Evolutionary conservation across 2,329 filamentous ascomycete genomes (phyloP), one percentile per base, ranked within the genome.

Genomic region (Penicillium sp.): DNA sequence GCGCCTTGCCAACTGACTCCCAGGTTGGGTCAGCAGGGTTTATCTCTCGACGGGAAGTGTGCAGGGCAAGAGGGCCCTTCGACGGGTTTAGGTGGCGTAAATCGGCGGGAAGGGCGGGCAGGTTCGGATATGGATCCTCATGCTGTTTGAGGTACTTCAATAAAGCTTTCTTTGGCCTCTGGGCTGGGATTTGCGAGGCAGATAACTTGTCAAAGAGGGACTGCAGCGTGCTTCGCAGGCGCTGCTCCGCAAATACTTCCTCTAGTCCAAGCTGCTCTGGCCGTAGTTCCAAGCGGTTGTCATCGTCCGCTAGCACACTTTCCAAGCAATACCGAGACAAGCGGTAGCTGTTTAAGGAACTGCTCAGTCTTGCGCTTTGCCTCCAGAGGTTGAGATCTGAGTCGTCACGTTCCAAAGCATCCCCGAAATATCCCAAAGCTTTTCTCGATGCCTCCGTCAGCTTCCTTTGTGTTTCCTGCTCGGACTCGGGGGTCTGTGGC

Each of bases 301-400:
- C 83, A 60, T 86, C 84, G 47, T 82, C 83, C 57, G 86, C 85
- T 38, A 88, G 71, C 5, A 87, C 83, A 61, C 85, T 84, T 70
- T 88, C 86, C 33, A 88, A 71, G 67, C 86, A 87, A 67, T 82
- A 88, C 29, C 86, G 80, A 17, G 81, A 80, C 38, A 87, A 76
- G 15, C 86, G 80, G 64, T 79, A 80, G 66, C 85, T 87, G 50
- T 82, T 79, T 10, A 87, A 72, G 51, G 85, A 77, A 52, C 80
- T 78, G 12, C 83, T 81, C 3, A 88, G 80, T 19, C 84, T 81
- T 21, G 84, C 82, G 23, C 83, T 80, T 62, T 84, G 82, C 58
- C 85, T 78, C 86, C 86, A 88, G 23, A 88, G 73, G 65, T 88
- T 85, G 40, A 86, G 72, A 65, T 88, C 86, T 5, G 82, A 81